Evolutionary conservation across 768 basidiomycete species (phyloP).

Genomic region (Leccinum aurantiacum): DNA sequence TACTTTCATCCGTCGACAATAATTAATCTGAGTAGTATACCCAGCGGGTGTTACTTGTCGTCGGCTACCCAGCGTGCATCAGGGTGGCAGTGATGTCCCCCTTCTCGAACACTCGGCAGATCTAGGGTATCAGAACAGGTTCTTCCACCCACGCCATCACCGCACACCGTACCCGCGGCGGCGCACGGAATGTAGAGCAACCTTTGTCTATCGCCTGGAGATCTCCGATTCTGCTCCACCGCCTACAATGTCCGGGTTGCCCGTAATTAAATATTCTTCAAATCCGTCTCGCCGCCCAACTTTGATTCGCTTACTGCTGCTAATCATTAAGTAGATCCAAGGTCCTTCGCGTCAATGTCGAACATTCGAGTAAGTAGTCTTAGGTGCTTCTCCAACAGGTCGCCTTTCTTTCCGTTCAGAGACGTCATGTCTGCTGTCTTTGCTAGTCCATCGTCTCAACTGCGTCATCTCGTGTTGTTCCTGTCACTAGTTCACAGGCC

Average conservation of each 20-base stretch:
- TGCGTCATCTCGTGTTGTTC: neutral
- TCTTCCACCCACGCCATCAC: conserved; percentile 2
- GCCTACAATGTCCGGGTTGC: neutral
- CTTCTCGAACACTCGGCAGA: neutral
- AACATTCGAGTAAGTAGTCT: neutral
- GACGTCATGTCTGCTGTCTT: neutral
- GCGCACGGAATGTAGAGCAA: neutral
- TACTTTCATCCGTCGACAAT: neutral
- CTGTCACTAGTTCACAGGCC: neutral
- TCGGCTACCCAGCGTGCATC: neutral
- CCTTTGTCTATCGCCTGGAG: neutral
- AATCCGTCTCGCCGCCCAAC: neutral
- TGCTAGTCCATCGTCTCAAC: neutral
- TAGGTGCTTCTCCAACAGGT: neutral
- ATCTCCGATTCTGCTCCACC: neutral
- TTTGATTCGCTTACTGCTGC: neutral
- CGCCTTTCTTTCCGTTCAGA: neutral
- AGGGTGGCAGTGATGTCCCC: neutral
- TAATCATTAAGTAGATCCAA: conserved; percentile 1
- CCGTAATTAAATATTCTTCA: neutral
- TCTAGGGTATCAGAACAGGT: neutral
- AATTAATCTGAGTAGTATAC: neutral
- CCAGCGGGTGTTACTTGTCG: neutral
- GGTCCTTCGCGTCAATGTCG: neutral
- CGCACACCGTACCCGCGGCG: neutral